Conservation (phyloP, 257 asterid species). For the Solanum piurae region DNA sequence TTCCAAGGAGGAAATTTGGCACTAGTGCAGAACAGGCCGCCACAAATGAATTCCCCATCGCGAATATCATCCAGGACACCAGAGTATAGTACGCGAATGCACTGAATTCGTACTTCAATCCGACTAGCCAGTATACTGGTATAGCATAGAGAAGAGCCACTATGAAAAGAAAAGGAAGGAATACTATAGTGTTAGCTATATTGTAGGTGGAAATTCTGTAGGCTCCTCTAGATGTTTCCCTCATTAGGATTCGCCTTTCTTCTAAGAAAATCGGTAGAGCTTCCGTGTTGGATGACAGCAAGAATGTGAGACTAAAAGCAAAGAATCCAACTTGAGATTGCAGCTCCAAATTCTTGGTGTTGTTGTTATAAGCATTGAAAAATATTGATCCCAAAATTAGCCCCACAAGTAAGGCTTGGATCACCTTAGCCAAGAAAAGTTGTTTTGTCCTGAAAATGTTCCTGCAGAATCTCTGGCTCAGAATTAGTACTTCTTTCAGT, state of each 20-base stretch:
- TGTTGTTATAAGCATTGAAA: slow-evolving; percentile 20
- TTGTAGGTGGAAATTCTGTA: slow-evolving; percentile 63
- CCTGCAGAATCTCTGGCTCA: slow-evolving; percentile 44
- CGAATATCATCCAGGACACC: slow-evolving; percentile 50
- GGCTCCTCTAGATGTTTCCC: slow-evolving; percentile 71
- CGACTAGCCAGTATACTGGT: slow-evolving; percentile 67
- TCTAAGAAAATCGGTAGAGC: slow-evolving; percentile 76
- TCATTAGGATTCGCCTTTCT: slow-evolving; percentile 49
- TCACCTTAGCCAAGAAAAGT: slow-evolving; percentile 44
- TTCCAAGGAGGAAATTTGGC: slow-evolving; percentile 54
- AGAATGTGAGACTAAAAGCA: slow-evolving; percentile 58
- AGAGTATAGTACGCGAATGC: slow-evolving; percentile 47
- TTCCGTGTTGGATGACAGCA: slow-evolving; percentile 75
- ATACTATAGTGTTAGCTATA: slow-evolving; percentile 51
- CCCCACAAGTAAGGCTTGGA: slow-evolving; percentile 55
- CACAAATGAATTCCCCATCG: slow-evolving; percentile 62
- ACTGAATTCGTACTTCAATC: slow-evolving; percentile 25
- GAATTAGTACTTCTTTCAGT: slow-evolving; percentile 36
- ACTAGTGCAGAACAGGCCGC: slow-evolving; percentile 53
- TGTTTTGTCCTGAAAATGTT: slow-evolving; percentile 60
- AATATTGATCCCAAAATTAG: slow-evolving; percentile 55
- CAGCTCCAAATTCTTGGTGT: slow-evolving; percentile 19
- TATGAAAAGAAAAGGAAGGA: slow-evolving; percentile 53
- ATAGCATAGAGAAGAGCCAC: slow-evolving; percentile 45
- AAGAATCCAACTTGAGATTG: slow-evolving; percentile 66